These are phyloP conservation scores for Plasmodiophora brassicae DNA, from an alignment of 208 protist species.

Conservation along the genomic window DNA sequence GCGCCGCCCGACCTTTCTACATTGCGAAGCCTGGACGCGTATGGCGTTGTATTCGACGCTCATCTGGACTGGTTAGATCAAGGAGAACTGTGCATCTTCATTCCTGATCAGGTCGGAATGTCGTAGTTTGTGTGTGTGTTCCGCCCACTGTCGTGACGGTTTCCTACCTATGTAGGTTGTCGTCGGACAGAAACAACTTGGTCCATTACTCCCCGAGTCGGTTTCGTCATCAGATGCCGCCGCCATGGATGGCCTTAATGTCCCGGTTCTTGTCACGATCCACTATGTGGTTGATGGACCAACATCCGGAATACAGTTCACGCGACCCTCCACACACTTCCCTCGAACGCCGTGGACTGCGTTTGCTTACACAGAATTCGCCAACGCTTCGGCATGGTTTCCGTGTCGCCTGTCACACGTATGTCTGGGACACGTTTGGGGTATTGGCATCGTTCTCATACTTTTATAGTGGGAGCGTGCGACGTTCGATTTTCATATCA, in stretches of 20 bases:
- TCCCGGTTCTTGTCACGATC: neutral
- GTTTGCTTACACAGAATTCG: neutral
- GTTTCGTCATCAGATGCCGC: neutral
- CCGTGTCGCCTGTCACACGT: neutral
- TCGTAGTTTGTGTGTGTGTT: too few relatives aligned
- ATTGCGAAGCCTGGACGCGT: conserved; percentile 4
- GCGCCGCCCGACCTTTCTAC: neutral
- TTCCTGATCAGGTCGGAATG: neutral
- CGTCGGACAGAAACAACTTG: too few relatives aligned
- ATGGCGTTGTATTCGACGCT: neutral
- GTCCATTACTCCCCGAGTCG: too few relatives aligned
- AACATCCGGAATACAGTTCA: neutral
- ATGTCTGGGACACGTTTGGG: neutral
- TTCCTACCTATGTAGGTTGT: too few relatives aligned
- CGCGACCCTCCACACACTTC: neutral
- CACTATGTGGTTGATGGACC: neutral
- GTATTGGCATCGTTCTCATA: neutral
- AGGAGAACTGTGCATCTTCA: conserved; percentile 11
- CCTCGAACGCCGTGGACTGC: neutral
- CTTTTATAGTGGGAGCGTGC: neutral
- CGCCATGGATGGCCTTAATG: neutral
- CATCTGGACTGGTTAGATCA: conserved; percentile 23
- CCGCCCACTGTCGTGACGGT: too few relatives aligned
- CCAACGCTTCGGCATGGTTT: conserved; percentile 1
- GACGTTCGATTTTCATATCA: conserved; percentile 19